Base-by-base conservation (phyloP, 2,329 filamentous ascomycete genomes). In the Beauveria sp. region DNA sequence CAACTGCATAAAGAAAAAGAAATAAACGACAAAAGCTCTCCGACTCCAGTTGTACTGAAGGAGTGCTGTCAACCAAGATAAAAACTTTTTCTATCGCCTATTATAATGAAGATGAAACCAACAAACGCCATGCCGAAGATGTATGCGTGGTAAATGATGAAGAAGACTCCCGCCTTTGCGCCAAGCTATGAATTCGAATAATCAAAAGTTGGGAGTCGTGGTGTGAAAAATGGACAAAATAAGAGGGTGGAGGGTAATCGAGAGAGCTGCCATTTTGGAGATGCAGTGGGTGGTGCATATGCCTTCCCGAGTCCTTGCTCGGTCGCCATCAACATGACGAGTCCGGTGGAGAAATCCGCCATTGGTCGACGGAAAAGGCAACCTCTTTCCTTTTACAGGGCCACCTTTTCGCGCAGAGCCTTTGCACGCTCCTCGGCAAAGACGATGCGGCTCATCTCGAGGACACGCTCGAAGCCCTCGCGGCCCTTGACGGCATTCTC, bases 401-500 rank as follows among this genome's bases (percentile, higher is more conserved):
- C 47, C 2, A 58, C 24, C 47, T 62, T 62, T n/a, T 52, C 53
- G 20, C 54, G 60, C 10, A 56, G 47, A 30, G 60, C 60, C 38
- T 84, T 81, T 72, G 90, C 88, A 74, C 86, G 85, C 78, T 98
- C 91, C 80, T 97, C 91, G 61, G 90, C 88, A 71, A 97, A 98
- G 1, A 93, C 93, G 71, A 90, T 85, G 67, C 93, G 81, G 75
- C 91, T 96, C 87, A 96, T 96, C 72, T 91, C 90, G 38, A 99
- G 82, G 9, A 99, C 95, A 65, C 88, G 86, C 79, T 99, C 95
- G 72, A 99, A 99, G 1, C 95, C 95, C 75, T 98, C 93, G 66
- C 89, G 87, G 66, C 95, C 95, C 77, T 91, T 93, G 67, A 82
- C 81, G 26, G 95, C 93, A 71, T 99, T 99, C 75, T 99, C 91